Evolutionary conservation across 306 rosid species (phyloP).

Genomic region (Prunus dulcis): DNA sequence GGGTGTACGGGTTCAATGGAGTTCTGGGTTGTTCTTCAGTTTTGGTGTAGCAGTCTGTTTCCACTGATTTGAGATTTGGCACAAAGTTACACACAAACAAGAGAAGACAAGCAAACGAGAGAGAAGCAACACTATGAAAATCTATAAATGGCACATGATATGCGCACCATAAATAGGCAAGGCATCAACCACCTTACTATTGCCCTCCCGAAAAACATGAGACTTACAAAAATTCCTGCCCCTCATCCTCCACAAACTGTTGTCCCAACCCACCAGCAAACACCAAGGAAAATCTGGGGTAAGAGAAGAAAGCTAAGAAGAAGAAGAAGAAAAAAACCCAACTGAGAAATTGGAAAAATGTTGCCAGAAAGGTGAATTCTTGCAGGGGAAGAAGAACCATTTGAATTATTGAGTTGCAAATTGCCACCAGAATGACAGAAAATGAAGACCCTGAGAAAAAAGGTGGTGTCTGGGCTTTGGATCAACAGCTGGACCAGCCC

Average conservation of each 20-base stretch:
- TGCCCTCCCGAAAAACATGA: slow-evolving; percentile 2
- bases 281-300: slow-evolving; percentile 10
- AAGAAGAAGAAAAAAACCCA: background rate
- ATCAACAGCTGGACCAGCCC: slow-evolving; percentile 80
- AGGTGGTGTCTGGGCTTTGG: slow-evolving; percentile 83
- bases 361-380: background rate
- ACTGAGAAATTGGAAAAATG: background rate
- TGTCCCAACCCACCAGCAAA: background rate
- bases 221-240: background rate
- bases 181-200: background rate
- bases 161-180: background rate
- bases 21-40: too few relatives aligned
- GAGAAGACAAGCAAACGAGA: too few relatives aligned
- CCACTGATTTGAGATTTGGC: too few relatives aligned
- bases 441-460: slow-evolving; percentile 43
- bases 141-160: too few relatives aligned
- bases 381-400: background rate
- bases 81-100: too few relatives aligned
- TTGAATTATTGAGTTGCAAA: slow-evolving; percentile 25
- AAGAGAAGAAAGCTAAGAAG: background rate
- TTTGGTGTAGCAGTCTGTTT: too few relatives aligned
- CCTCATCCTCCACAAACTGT: background rate
- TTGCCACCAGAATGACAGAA: slow-evolving; percentile 53
- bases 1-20: too few relatives aligned
- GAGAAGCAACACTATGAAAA: too few relatives aligned